Conservation (phyloP, 2,329 filamentous ascomycete genomes). For the Ophiocordyceps robertsii region DNA sequence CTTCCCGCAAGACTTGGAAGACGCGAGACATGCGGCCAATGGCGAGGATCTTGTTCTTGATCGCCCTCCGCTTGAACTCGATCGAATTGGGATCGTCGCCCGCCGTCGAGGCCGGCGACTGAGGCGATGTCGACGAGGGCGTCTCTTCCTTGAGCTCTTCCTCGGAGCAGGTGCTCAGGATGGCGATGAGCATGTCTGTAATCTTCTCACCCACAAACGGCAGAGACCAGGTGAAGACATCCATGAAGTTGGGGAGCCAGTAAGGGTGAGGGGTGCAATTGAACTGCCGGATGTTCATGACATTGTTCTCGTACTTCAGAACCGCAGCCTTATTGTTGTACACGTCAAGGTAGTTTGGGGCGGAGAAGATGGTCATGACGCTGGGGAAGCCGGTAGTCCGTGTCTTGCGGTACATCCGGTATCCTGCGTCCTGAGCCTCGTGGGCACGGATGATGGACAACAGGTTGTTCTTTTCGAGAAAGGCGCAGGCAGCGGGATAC, state of each 20-base stretch:
- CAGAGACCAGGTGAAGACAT: constrained; percentile 99
- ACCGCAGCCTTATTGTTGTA: constrained; percentile 99
- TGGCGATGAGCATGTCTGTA: constrained; percentile 98
- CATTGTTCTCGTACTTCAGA: constrained; percentile 98
- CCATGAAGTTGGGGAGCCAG: constrained; percentile 99
- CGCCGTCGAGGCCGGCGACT: constrained; percentile 45
- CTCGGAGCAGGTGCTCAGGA: constrained; percentile 97
- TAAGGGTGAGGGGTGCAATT: constrained; percentile 99
- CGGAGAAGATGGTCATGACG: constrained; percentile 99
- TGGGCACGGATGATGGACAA: constrained; percentile 94
- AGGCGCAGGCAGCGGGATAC: constrained; percentile 91
- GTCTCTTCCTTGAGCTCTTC: constrained; percentile 88
- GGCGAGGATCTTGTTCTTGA: constrained; percentile 99
- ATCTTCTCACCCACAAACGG: constrained; percentile 99
- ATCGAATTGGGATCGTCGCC: constrained; percentile 65
- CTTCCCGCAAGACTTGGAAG: constrained; percentile 95
- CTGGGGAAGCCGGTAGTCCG: constrained; percentile 95
- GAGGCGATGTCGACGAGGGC: constrained; percentile 36
- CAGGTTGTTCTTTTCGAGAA: constrained; percentile 97
- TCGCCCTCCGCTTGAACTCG: constrained; percentile 88
- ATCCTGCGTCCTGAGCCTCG: constrained; percentile 96
- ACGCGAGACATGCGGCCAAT: constrained; percentile 94
- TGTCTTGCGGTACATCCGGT: constrained; percentile 98
- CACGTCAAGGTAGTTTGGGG: constrained; percentile 95
- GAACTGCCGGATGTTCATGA: constrained; percentile 99